Conservation (phyloP, 768 basidiomycete genomes). For the Boletus fagicola region DNA sequence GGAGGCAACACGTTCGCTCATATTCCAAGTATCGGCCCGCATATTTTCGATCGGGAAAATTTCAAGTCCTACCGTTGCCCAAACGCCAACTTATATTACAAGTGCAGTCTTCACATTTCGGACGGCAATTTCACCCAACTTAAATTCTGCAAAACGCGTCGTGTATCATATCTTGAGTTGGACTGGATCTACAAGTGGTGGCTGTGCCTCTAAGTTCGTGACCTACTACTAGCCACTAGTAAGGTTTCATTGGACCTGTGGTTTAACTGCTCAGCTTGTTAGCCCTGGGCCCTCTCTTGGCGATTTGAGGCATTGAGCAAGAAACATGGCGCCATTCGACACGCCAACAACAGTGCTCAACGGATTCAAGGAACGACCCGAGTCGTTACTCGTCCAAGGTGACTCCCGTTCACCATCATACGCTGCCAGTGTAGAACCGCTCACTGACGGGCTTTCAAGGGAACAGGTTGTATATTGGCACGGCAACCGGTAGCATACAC, state of each 20-base stretch:
- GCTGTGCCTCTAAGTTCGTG: slow-evolving; percentile 3
- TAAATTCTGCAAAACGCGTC: too few species aligned
- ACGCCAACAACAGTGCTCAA: slow-evolving; percentile 25
- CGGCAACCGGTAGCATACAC: slow-evolving; percentile 52
- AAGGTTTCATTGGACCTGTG: neutral
- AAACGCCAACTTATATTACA: too few species aligned
- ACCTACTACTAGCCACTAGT: too few species aligned
- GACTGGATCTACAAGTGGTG: neutral
- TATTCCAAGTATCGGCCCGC: too few species aligned
- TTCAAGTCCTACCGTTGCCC: too few species aligned
- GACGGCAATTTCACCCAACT: too few species aligned
- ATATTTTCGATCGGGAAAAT: too few species aligned
- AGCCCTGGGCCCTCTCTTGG: neutral
- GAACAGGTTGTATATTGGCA: slow-evolving; percentile 62
- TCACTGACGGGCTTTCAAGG: slow-evolving; percentile 33
- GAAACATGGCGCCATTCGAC: slow-evolving; percentile 35
- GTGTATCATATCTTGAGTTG: too few species aligned
- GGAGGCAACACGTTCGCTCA: too few species aligned
- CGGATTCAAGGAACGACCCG: slow-evolving; percentile 37
- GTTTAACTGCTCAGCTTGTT: neutral
- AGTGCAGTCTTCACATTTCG: too few species aligned
- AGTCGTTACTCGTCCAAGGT: slow-evolving; percentile 35
- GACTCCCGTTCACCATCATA: neutral
- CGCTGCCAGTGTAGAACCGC: neutral
- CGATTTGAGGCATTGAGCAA: neutral